Percentiles rank a stretch among this genome's conserved stretches.
Conservation (phyloP, 345 rosid species). For the Brassica nigra region DNA sequence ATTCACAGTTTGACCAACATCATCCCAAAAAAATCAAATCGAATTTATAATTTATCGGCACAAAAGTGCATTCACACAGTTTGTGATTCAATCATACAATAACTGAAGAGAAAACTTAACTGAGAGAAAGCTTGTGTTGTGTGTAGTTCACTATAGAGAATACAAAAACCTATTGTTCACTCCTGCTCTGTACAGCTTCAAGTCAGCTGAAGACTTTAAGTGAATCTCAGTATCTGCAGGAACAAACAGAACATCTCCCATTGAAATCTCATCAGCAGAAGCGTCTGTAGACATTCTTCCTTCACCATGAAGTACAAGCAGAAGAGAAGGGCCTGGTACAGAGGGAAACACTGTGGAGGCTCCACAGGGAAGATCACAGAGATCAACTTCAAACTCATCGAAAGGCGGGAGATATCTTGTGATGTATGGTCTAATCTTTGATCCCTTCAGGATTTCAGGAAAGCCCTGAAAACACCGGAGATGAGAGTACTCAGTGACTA, state of each 20-base stretch:
- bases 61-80: neutral
- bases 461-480: slow-evolving; percentile 61
- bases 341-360: slow-evolving; percentile 68
- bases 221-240: slow-evolving; percentile 65
- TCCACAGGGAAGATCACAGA: slow-evolving; percentile 67
- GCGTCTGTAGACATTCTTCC: slow-evolving; percentile 57
- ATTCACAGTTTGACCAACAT: neutral
- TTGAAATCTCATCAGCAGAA: slow-evolving; percentile 43
- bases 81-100: neutral
- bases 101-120: neutral
- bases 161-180: slow-evolving; percentile 69
- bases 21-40: neutral
- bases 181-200: slow-evolving; percentile 88
- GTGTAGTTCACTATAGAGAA: slow-evolving; percentile 28
- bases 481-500: slow-evolving; percentile 9
- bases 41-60: neutral
- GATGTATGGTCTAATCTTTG: slow-evolving; percentile 59
- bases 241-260: slow-evolving; percentile 84
- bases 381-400: slow-evolving; percentile 90
- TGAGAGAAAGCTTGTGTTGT: neutral
- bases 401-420: slow-evolving; percentile 92
- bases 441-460: slow-evolving; percentile 84
- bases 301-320: slow-evolving; percentile 59
- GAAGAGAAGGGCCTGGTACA: slow-evolving; percentile 79
- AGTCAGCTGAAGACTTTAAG: slow-evolving; percentile 47